Conservation (phyloP, 805 yeast species). For the Cyberlindnera subsufficiens region DNA sequence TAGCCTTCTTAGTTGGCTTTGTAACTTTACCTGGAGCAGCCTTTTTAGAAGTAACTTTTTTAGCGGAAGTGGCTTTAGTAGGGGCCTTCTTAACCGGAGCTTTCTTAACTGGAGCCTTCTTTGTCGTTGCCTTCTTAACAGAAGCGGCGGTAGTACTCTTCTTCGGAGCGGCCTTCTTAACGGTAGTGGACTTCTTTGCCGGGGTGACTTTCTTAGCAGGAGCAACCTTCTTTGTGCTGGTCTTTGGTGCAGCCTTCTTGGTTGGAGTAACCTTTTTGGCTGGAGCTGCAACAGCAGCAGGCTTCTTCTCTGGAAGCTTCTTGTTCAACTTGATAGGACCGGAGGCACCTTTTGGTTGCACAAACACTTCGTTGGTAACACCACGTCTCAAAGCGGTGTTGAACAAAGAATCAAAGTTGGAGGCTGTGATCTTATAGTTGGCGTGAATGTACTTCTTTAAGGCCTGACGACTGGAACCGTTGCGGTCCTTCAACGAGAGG, state of each 20-base stretch:
- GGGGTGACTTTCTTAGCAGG: constrained; percentile 10
- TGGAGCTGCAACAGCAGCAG: constrained; percentile 24
- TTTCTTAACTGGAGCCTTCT: constrained; percentile 28
- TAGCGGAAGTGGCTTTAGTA: constrained; percentile 24
- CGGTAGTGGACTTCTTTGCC: constrained; percentile 25
- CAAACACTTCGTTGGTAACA: constrained; percentile 67
- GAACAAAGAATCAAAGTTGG: constrained; percentile 69
- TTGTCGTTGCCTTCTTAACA: constrained; percentile 19
- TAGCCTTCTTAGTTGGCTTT: constrained; percentile 18
- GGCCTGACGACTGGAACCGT: constrained; percentile 82
- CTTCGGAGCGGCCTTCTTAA: constrained; percentile 27
- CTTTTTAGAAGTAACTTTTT: constrained; percentile 22
- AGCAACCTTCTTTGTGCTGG: constrained; percentile 19
- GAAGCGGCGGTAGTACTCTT: constrained; percentile 28
- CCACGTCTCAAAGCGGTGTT: constrained; percentile 77
- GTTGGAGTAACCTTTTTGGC: constrained; percentile 27
- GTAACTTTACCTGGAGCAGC: background rate
- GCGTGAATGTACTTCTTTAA: constrained; percentile 75
- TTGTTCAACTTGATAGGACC: constrained; percentile 68
- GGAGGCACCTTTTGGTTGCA: constrained; percentile 86
- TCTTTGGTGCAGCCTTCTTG: constrained; percentile 27
- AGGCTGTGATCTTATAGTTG: constrained; percentile 50
- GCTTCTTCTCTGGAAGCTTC: constrained; percentile 22
- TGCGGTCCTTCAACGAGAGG: constrained; percentile 67
- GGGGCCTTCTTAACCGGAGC: constrained; percentile 27